Base-by-base conservation (phyloP, 1,284 basidiomycete genomes). In the Irpex rosettiformis region DNA sequence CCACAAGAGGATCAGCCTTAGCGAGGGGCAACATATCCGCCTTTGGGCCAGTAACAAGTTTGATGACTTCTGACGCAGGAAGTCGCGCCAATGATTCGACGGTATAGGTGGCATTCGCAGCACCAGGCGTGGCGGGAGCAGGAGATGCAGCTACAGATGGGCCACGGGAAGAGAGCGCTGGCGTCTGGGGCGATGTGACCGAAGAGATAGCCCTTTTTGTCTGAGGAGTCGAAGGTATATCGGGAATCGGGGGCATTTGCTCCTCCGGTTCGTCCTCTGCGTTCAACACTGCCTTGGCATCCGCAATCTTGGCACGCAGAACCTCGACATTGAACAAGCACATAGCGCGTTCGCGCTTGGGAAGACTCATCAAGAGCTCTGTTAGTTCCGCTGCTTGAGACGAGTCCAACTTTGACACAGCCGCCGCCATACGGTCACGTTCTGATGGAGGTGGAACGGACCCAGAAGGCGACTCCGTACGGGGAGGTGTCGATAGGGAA, bases 261-360 rank as follows among this genome's bases (percentile, higher is more conserved):
- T 77, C 77, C 8, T 79, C 82, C 7, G 82, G 83, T 16, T 75
- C 81, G 24, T 86, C 87, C 22, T 84, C 83, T 55, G 84, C 88
- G 42, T 91, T 89, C 55, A 93, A 73, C 16, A 96, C 89, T 65
- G 84, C 78, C 74, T 87, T 89, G 7, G 94, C 94, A 65, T 94
- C 93, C 1, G 82, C 82, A 11, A 96, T 78, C 73, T 96, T 96
- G 22, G 77, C 78, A 56, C 85, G 81, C 30, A 96, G 78, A 40
- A 92, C 82, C 64, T 95, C 92, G 7, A 80, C 78, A 65, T 94
- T 96, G 79, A 96, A 96, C 45, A 96, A 77, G 72, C 91, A 94
- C 83, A 96, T 81, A 0, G 92, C 93, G 2, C 93, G 84, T 65
- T 96, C 94, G 64, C 91, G 85, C 73, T 94, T 95, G 2, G 90